Conservation (phyloP, 257 asterid species). For the Salvia splendens region DNA sequence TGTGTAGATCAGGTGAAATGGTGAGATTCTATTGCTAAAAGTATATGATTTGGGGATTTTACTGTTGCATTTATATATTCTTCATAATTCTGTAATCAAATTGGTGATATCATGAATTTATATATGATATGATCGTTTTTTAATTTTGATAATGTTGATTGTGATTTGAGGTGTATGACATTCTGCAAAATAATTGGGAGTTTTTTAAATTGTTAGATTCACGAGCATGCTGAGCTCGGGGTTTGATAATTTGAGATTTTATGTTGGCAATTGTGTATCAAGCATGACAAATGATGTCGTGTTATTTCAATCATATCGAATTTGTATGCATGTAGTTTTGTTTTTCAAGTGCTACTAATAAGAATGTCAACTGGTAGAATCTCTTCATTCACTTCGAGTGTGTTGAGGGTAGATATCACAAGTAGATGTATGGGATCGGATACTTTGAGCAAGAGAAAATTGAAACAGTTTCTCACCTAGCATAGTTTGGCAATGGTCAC, state of each 20-base stretch:
- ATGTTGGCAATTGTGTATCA: neutral
- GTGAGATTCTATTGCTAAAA: slow-evolving; percentile 10
- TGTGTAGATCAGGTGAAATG: slow-evolving; percentile 19
- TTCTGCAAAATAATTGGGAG: neutral
- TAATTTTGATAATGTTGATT: slow-evolving; percentile 1
- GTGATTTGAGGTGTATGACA: neutral
- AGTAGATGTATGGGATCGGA: slow-evolving; percentile 4
- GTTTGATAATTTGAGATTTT: neutral
- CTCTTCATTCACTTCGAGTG: neutral
- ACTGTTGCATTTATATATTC: too few species aligned
- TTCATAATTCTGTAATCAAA: neutral
- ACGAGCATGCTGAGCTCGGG: neutral
- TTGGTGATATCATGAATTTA: slow-evolving; percentile 6
- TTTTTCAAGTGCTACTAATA: neutral
- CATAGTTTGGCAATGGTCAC: neutral
- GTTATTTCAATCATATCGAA: neutral
- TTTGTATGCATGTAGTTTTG: slow-evolving; percentile 12
- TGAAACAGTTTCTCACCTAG: neutral
- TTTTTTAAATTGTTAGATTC: too few species aligned
- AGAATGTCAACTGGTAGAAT: neutral
- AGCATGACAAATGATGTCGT: neutral
- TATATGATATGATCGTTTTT: slow-evolving; percentile 5
- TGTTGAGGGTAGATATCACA: slow-evolving; percentile 2
- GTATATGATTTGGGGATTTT: slow-evolving; percentile 24
- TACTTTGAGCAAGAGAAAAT: neutral